Evolutionary conservation across 805 yeast genomes (phyloP), one percentile per base, ranked within the genome.

Genomic region (Nakazawaea pomicola): DNA sequence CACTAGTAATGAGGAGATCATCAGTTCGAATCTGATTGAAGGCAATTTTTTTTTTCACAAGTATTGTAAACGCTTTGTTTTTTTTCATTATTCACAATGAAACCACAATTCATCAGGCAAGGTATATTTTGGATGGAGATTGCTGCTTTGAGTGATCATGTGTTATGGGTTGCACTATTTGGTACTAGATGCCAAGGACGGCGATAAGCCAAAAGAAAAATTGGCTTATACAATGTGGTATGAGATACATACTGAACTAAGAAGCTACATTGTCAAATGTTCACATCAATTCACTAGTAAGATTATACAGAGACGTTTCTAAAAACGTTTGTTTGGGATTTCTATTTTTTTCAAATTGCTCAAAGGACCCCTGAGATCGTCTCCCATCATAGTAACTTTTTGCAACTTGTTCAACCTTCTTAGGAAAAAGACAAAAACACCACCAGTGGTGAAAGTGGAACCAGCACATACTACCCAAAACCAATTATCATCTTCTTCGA

Each of bases 401-500:
- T 85, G 90, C 33, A 91, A 67, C 44, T 70, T 72, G 33, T 74
- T 70, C 45, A 91, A 69, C 43, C 74, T 76, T 39, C 67, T 70
- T 18, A 83, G 63, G 27, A 88, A 74, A 39, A 68, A 60, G 4
- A 60, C 55, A 40, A 87, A 74, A 9, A 89, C 63, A 6, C 65
- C 49, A 1, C 70, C 42, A 27, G 75, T 46, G 16, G 47, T 49
- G 3, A 62, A 38, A 8, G 75, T 54, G 2, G 78, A 64, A 0
- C 81, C 65, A 1, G 68, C 46, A 1, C 69, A 58, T 5, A 81
- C 72, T 1, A 78, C 57, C 3, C 58, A 56, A 55, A 88, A 85
- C 24, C 96, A 96, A 48, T 72, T 70, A 41, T 74, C 72, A 1
- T 79, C 65, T 43, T 89, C 95, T 57, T 93, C 99, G 17, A 93